Base-by-base conservation (phyloP, 2,329 filamentous ascomycete species). In the Fusarium sp. region DNA sequence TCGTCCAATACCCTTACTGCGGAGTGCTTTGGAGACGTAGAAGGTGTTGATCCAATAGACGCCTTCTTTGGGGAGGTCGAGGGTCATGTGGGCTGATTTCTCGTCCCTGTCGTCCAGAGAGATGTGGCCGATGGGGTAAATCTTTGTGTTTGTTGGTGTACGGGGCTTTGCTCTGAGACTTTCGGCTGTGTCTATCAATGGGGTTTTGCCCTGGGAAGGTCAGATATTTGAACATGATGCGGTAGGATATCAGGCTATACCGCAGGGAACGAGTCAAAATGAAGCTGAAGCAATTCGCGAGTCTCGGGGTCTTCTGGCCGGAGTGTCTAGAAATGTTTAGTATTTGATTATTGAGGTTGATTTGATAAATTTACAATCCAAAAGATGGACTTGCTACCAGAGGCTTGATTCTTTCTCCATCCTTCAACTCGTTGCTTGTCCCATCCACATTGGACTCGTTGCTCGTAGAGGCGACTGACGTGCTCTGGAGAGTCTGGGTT, bases 1-100 rank as follows among this genome's bases (percentile, higher is more conserved):
- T 2, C 75, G 39, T 0, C 75, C 75, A 1, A 77, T 52, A 3
- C 75, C 75, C 9, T 65, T 56, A 32, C 68, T 67, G n/a, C 64
- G 72, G 3, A 77, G 47, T 8, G 68, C 68, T 6, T 64, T 44
- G 0, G 74, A 68, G 2, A 77, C 70, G 26, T 74, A 77, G 8
- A 77, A 71, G 0, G 66, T 75, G 43, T 77, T 77, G 39, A 77
- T 77, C 75, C 75, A 77, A 46, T 72, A 76, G 8, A 74, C 37
- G 5, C 48, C 51, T 2, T 71, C 56, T 1, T 43, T 24, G 0
- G 74, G 71, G 5, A 77, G 52, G 2, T 74, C 62, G 0, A 77
- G 48, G 0, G 47, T n/a, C 5, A 75, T 56, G 1, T 50, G 33
- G 1, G 41, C 40, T 0, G 63, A 51, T 13, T 67, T 69, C 6